These are phyloP conservation scores for Cercophora newfieldiana DNA, from an alignment of 495 filamentous ascomycete genomes.

Conservation along the genomic window DNA sequence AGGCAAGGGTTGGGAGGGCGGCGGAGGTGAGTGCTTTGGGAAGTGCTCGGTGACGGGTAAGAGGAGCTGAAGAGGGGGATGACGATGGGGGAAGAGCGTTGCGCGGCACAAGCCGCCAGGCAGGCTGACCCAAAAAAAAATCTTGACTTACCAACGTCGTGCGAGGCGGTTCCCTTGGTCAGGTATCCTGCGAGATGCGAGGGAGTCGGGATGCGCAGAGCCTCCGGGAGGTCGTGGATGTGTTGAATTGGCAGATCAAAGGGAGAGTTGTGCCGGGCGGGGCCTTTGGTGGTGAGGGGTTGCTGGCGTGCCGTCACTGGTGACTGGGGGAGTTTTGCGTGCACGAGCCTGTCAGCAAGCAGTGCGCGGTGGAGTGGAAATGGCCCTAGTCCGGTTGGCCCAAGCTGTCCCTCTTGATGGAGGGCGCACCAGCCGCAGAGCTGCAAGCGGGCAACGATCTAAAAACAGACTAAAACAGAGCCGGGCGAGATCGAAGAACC, in stretches of 20 bases:
- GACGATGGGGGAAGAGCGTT: too few species aligned
- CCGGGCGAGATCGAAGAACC: constrained; percentile 14
- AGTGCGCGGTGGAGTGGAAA: constrained; percentile 22
- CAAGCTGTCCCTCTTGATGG: constrained; percentile 7
- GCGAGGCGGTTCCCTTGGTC: background rate
- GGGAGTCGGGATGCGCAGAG: constrained; percentile 7
- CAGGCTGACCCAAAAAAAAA: background rate
- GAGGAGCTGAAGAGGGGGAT: background rate
- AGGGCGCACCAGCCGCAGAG: constrained; percentile 20
- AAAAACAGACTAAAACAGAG: constrained; percentile 28
- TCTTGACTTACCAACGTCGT: background rate
- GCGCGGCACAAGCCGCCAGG: background rate
- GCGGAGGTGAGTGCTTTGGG: constrained; percentile 17
- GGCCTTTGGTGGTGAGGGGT: constrained; percentile 22
- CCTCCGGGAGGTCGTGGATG: constrained; percentile 9
- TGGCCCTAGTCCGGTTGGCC: constrained; percentile 29
- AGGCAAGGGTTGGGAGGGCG: constrained; percentile 31
- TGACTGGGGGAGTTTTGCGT: constrained; percentile 4
- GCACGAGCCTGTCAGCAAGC: constrained; percentile 15
- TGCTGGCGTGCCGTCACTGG: constrained; percentile 25
- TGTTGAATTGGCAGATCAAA: constrained; percentile 5
- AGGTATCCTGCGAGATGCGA: constrained; percentile 4
- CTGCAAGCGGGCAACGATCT: constrained; percentile 25
- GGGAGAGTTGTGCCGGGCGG: constrained; percentile 8
- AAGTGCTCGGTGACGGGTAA: constrained; percentile 8